phyloP scores from a whole-genome alignment of 768 basidiomycete genomes.

The Hebeloma cylindrosporum region DNA sequence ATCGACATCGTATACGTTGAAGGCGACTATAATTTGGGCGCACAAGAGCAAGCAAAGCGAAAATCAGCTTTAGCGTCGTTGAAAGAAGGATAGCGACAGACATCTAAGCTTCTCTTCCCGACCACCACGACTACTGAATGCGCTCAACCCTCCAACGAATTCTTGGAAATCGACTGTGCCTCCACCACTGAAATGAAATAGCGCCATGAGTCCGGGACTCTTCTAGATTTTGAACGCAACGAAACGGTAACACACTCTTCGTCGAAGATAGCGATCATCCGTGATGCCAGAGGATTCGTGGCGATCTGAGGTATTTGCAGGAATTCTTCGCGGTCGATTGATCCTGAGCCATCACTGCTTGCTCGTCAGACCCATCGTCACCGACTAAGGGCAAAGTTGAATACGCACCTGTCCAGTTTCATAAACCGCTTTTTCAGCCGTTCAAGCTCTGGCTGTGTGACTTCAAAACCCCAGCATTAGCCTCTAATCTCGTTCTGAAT shows the following conservation, averaged over 20 bases:
- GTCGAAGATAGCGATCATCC: constrained; percentile 99
- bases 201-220: constrained; percentile 3
- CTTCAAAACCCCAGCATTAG: constrained; percentile 45
- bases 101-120: constrained; percentile 96
- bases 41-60: constrained; percentile 9
- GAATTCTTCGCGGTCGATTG: constrained; percentile 98
- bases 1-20: constrained; percentile 99
- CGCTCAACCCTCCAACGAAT: constrained; percentile 96
- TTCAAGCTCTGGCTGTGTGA: constrained; percentile 92
- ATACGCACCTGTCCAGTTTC: constrained; percentile 87
- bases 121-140: constrained; percentile 95
- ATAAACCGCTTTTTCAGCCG: constrained; percentile 98
- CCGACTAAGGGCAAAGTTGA: background rate
- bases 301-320: constrained; percentile 99
- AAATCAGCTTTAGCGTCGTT: background rate
- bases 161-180: constrained; percentile 99
- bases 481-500: constrained; percentile 11
- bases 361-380: constrained; percentile 1
- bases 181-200: constrained; percentile 66
- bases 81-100: constrained; percentile 40
- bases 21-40: constrained; percentile 69
- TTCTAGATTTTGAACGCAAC: too few relatives aligned
- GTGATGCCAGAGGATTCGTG: constrained; percentile 91
- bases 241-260: constrained; percentile 77
- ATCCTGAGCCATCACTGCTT: constrained; percentile 89